Evolutionary conservation across 2,329 filamentous ascomycete species (phyloP).

Genomic region (Colletotrichum trifolii): DNA sequence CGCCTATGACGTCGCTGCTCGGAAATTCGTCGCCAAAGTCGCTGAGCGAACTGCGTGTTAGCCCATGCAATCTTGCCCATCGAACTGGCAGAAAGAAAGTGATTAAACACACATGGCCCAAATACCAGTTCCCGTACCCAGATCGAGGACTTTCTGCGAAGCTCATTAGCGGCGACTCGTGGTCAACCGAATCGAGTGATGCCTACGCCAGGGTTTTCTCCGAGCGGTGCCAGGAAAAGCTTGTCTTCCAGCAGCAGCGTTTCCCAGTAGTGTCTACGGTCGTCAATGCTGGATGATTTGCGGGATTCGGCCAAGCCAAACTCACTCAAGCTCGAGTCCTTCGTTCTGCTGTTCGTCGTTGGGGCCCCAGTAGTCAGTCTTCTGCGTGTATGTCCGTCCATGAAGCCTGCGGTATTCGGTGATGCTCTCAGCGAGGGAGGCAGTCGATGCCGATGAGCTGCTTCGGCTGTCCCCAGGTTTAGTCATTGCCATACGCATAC

Average conservation of each 20-base stretch:
- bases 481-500: not conserved
- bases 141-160: slow-evolving; percentile 11
- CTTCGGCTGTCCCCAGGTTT: not conserved
- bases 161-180: not conserved
- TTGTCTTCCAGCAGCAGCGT: slow-evolving; percentile 16
- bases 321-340: slow-evolving; percentile 30
- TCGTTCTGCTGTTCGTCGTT: slow-evolving; percentile 34
- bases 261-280: slow-evolving; percentile 16
- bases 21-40: slow-evolving; percentile 58
- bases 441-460: not conserved
- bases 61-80: too few species aligned
- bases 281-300: too few species aligned
- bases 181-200: too few species aligned
- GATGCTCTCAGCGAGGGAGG: slow-evolving; percentile 23
- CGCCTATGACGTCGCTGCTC: slow-evolving; percentile 58
- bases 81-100: not conserved
- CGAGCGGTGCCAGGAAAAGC: slow-evolving; percentile 25
- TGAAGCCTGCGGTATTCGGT: slow-evolving; percentile 29
- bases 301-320: fast-evolving
- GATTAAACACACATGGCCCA: slow-evolving; percentile 20
- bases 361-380: slow-evolving; percentile 34
- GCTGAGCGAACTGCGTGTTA: slow-evolving; percentile 47
- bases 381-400: slow-evolving; percentile 31
- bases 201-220: not conserved
- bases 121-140: slow-evolving; percentile 22